Base-by-base conservation (phyloP, 768 basidiomycete genomes). In the Tremella fuciformis region DNA sequence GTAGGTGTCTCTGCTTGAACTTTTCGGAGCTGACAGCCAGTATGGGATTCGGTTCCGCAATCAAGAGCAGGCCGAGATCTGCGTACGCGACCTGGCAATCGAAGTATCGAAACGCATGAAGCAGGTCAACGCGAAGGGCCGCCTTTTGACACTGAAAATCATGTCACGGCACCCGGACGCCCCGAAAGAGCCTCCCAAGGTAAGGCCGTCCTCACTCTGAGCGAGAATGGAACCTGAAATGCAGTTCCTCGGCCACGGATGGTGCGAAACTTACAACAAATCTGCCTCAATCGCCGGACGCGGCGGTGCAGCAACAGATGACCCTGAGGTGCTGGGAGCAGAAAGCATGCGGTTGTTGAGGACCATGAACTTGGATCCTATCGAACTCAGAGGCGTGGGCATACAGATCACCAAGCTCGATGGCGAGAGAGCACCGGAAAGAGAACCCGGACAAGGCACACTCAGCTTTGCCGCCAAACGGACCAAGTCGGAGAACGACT, bases 31-130 rank as follows among this genome's bases (percentile, higher is more conserved):
- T 52, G 25, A 48, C 50, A 15, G 21, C n/a, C 50, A 96, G 92
- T 99, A 97, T 74, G 96, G 91, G 0, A 96, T 99, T 55, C 86
- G 96, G 2, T 98, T 98, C 75, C 84, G 88, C 67, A 84, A 84
- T 56, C 81, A 85, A 57, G 85, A 85, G 38, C 86, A 96, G 71
- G 91, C 88, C 6, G 86, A 91, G 71, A 77, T 79, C 1, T 96
- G 94, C 67, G 78, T 96, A 7, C 80, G 79, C 49, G 84, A 87
- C 59, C 83, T 99, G 79, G 86, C 87, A 0, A 81, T 79, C 26
- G 91, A 93, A 74, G 87, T 94, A 1, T 79, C 86, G 19, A 83
- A 81, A 55, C 81, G 91, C 6, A 78, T 98, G 68, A 81, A 87
- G 42, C 82, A 81, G 18, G 80, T 87, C 42, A 80, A 82, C 25